Conservation (phyloP, 345 rosid genomes). For the Durio zibethinus region DNA sequence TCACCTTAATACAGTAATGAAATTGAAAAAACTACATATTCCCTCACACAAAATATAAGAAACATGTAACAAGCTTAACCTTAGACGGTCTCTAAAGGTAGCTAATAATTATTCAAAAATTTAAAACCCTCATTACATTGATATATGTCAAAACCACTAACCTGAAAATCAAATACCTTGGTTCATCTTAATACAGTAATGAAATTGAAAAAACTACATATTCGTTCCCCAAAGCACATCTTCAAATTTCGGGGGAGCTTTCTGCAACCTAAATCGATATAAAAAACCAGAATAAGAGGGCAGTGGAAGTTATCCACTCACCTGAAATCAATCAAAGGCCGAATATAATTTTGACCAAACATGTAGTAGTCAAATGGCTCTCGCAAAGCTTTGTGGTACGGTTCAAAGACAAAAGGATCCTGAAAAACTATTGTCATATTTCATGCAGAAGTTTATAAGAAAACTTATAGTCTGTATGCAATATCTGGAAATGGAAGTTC, state of each 20-base stretch:
- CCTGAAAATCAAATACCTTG: not conserved
- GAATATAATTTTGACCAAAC: conserved; percentile 90
- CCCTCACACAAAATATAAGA: not conserved
- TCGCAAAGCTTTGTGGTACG: conserved; percentile 80
- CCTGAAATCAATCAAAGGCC: conserved; percentile 85
- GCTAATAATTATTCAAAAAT: not conserved
- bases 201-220: conserved; percentile 3
- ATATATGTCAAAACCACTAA: not conserved
- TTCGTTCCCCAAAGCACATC: conserved; percentile 1
- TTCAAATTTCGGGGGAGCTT: conserved; percentile 7
- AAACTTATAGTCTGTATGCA: conserved; percentile 9
- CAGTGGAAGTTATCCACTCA: conserved; percentile 33
- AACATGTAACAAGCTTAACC: not conserved
- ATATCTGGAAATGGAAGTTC: not conserved
- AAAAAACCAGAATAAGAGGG: not conserved
- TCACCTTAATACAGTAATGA: not conserved
- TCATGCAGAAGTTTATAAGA: conserved; percentile 23
- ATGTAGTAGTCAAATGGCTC: conserved; percentile 92
- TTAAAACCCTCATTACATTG: not conserved
- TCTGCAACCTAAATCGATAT: not conserved
- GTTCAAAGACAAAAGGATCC: conserved; percentile 74
- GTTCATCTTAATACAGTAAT: not conserved
- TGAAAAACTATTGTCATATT: conserved; percentile 34
- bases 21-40: conserved; percentile 5
- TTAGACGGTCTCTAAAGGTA: not conserved